Base-by-base conservation (phyloP, 2,329 filamentous ascomycete genomes). In the Penicillium sp. region DNA sequence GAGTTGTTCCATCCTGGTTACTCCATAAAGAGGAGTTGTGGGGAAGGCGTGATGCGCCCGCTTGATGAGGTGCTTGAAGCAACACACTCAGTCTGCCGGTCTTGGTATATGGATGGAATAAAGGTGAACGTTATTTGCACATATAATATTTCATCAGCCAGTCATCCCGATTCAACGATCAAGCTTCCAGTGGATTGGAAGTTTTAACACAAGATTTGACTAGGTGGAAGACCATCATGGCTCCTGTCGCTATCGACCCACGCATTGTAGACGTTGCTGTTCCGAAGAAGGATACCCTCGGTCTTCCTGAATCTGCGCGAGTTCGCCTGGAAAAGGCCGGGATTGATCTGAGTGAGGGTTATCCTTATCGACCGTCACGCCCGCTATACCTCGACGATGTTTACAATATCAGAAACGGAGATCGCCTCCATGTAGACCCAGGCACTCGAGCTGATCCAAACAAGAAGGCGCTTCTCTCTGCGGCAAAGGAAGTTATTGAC, bases 301-400 rank as follows among this genome's bases (percentile, higher is more conserved):
- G 80, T 0, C 78, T 91, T 6, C 89, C 89, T 2, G 80, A 80
- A 10, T 67, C 83, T 1, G 78, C 88, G 1, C 80, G 82, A 1
- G 77, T 81, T 51, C 82, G 89, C 4, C 79, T 91, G 0, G 84
- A 86, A 65, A 90, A 89, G 62, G 88, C 87, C 0, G 88, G 86
- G 1, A 83, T 91, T 55, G 88, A 92, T 69, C 79, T 91, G 2
- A 88, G 86, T 0, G 76, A 85, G 0, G 89, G 89, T 0, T 91
- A 91, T 64, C 89, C 89, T 0, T 90, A 91, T 67, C 84, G 88
- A 0, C 88, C 88, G 1, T 83, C 85, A 0, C 82, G 82, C 50
- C 89, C 89, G 0, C 76, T 91, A 1, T 91, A 87, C 65, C 77
- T 91, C 0, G 85, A 92, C 58, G 89, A 91, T 64, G 86, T 88